Conservation (phyloP, 1,284 basidiomycete species). For the Trametes hirsuta region DNA sequence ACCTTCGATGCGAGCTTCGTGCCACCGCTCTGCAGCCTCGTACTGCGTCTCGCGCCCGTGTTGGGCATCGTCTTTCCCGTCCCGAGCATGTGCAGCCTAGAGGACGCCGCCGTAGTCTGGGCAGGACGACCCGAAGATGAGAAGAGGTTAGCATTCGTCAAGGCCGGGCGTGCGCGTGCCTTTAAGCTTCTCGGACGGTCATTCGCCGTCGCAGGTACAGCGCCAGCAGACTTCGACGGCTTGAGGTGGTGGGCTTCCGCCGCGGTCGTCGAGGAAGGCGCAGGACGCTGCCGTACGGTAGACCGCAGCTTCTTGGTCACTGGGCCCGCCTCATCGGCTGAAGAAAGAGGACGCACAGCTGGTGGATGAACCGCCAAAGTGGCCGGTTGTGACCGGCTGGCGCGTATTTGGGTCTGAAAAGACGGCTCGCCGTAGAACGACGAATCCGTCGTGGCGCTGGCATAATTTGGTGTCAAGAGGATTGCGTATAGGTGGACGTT, state of each 20-base stretch:
- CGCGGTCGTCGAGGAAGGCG: slow-evolving; percentile 36
- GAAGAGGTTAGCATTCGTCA: slow-evolving; percentile 80
- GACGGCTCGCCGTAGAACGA: slow-evolving; percentile 64
- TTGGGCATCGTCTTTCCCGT: slow-evolving; percentile 52
- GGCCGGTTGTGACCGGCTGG: slow-evolving; percentile 37
- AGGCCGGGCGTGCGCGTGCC: slow-evolving; percentile 81
- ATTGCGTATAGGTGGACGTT: background rate
- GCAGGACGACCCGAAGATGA: slow-evolving; percentile 76
- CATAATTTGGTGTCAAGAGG: background rate
- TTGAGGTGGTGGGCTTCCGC: slow-evolving; percentile 39
- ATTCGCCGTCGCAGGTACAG: slow-evolving; percentile 47
- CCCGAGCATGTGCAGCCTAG: slow-evolving; percentile 47
- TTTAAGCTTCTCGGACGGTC: slow-evolving; percentile 70
- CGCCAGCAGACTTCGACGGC: slow-evolving; percentile 50
- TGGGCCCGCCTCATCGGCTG: slow-evolving; percentile 78
- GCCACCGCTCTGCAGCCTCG: slow-evolving; percentile 60
- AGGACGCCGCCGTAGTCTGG: slow-evolving; percentile 63
- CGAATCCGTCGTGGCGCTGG: slow-evolving; percentile 63
- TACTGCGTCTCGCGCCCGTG: slow-evolving; percentile 63
- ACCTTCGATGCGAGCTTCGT: slow-evolving; percentile 43
- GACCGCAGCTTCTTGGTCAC: slow-evolving; percentile 75
- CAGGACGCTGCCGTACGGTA: slow-evolving; percentile 57
- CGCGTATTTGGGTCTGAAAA: slow-evolving; percentile 46
- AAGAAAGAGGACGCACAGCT: slow-evolving; percentile 70
- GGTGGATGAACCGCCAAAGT: slow-evolving; percentile 44